Evolutionary conservation across 306 rosid species (phyloP).

Genomic region (Sindora glabra): DNA sequence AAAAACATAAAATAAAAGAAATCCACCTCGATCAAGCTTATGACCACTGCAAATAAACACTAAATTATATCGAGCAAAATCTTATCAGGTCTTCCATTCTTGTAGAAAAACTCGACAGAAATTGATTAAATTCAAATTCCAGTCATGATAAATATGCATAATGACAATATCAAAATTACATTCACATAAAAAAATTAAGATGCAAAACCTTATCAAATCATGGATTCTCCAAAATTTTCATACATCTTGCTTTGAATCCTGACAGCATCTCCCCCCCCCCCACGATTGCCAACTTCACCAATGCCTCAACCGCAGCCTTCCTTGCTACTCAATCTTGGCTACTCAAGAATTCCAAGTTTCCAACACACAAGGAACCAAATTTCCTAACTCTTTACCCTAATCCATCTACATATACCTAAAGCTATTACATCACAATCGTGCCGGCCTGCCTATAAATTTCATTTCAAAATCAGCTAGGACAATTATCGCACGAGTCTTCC

Average conservation of each 20-base stretch:
- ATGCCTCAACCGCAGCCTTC: constrained; percentile 83
- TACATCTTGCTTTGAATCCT: constrained; percentile 60
- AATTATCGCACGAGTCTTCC: no score
- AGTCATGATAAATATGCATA: constrained; percentile 5
- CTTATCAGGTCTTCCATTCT: no score
- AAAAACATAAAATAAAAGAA: no score
- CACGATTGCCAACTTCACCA: constrained; percentile 48
- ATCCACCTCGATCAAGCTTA: no score
- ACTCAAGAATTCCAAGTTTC: constrained; percentile 51
- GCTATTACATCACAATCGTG: no score
- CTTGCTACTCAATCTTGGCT: constrained; percentile 80
- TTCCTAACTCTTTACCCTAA: no score
- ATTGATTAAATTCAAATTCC: constrained; percentile 11
- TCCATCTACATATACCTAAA: no score
- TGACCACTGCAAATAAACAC: no score
- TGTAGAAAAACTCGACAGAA: no score
- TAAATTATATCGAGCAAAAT: no score
- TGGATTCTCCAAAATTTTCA: constrained; percentile 65
- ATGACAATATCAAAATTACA: neutral
- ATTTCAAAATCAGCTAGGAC: no score
- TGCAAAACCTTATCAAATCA: constrained; percentile 70
- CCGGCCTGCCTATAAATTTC: no score
- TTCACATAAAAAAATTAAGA: neutral
- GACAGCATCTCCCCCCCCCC: constrained; percentile 53
- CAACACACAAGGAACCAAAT: constrained; percentile 60